Evolutionary conservation across 805 yeast genomes (phyloP), one percentile per base, ranked within the genome.

Genomic region (Millerago galiae): DNA sequence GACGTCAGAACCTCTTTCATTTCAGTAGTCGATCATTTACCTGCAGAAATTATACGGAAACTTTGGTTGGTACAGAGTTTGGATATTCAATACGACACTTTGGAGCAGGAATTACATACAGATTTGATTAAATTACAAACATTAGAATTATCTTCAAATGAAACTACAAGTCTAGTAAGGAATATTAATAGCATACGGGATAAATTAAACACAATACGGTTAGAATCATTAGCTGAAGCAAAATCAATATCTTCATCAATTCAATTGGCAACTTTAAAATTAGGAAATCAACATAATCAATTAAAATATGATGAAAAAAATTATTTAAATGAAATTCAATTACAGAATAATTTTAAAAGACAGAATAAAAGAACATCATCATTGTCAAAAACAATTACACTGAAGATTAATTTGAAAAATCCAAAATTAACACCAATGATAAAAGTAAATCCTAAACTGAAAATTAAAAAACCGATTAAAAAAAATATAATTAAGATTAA

Each of bases 11-110:
- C 66, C 33, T 55, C 62, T 13, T 67, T 66, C 43, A 58, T 68
- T 3, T 58, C 63, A 24, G 52, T 64, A 1, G 56, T 68, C 40
- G 75, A 70, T 44, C 73, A 68, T 46, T 55, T 68, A 13, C 73
- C 73, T 0, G 62, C 70, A 18, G 72, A 69, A 35, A 49, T 69
- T n/a, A 62, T 68, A 11, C 54, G 74, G 17, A 59, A 68, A 30
- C 48, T 68, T 14, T 68, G 74, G 72, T 49, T 63, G 12, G 52
- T 67, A 7, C 72, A 68, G 42, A 54, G 66, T 1, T 46, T 68
- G 7, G 66, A 66, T 47, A 40, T 46, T 34, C 34, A 52, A 16
- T 46, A 54, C 28, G 42, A 48, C 32, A 39, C 50, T n/a, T 38
- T 47, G 4, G 41, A 51, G 13, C 28, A 47, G 2, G 45, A 51